Evolutionary conservation across 495 filamentous ascomycete genomes (phyloP).

Genomic region (Bacidia rubella): DNA sequence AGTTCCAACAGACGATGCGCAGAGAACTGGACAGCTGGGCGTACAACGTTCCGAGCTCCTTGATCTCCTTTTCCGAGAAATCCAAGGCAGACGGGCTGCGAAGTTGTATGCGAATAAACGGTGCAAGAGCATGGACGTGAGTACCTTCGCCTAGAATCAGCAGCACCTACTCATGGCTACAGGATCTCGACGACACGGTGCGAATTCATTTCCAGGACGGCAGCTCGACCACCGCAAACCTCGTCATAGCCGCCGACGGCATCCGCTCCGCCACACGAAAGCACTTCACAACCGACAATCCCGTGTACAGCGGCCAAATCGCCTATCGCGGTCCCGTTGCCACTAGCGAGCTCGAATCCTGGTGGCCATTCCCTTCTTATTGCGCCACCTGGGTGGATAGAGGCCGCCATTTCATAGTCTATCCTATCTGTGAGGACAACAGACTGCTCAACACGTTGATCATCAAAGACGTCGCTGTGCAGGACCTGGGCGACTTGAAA

Average conservation of each 20-base stretch:
- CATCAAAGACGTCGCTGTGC: slow-evolving; percentile 14
- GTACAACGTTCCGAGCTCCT: slow-evolving; percentile 23
- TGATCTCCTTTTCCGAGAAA: slow-evolving; percentile 16
- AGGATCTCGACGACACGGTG: slow-evolving; percentile 30
- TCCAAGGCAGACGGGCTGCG: slow-evolving; percentile 18
- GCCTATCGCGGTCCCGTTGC: slow-evolving; percentile 21
- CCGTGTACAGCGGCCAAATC: slow-evolving; percentile 4
- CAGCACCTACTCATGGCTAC: slow-evolving; percentile 9
- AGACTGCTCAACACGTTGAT: slow-evolving; percentile 19
- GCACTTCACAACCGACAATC: slow-evolving; percentile 22
- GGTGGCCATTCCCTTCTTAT: slow-evolving; percentile 22
- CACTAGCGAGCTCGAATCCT: slow-evolving; percentile 7
- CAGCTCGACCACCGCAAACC: slow-evolving; percentile 31
- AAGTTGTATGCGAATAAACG: slow-evolving; percentile 18
- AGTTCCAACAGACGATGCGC: slow-evolving; percentile 17
- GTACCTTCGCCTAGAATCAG: neutral
- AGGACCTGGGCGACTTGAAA: slow-evolving; percentile 14
- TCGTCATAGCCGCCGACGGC: slow-evolving; percentile 50
- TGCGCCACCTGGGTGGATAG: slow-evolving; percentile 16
- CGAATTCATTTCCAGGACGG: slow-evolving; percentile 38
- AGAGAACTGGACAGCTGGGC: slow-evolving; percentile 11
- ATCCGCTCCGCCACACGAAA: slow-evolving; percentile 45
- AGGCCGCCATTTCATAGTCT: slow-evolving; percentile 19
- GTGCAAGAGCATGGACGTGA: slow-evolving; percentile 10
- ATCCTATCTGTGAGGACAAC: slow-evolving; percentile 21